Evolutionary conservation across 176 grass and related monocot genomes (phyloP).

Genomic region (Alopecurus myosuroides): DNA sequence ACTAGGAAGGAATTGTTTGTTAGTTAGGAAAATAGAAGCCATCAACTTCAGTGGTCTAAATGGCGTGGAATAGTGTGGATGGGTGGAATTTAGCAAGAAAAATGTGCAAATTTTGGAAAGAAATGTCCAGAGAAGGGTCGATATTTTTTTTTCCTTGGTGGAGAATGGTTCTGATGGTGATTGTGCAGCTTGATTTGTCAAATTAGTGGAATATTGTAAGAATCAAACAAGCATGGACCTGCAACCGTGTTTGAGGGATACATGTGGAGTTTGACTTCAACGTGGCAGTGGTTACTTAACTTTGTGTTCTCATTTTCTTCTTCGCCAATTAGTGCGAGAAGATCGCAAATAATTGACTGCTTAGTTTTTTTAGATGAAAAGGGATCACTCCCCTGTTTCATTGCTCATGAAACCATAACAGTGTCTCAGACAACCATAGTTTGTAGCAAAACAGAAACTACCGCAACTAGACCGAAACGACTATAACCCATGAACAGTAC

Average conservation of each 20-base stretch:
- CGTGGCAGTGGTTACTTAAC: conserved; percentile 13
- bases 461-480: too few species aligned
- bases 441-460: too few species aligned
- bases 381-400: too few species aligned
- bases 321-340: neutral
- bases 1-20: neutral
- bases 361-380: too few species aligned
- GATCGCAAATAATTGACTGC: neutral
- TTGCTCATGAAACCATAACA: too few species aligned
- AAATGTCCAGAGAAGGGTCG: conserved; percentile 9
- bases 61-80: neutral
- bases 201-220: neutral
- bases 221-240: conserved; percentile 12
- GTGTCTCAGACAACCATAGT: too few species aligned
- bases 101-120: neutral
- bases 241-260: conserved; percentile 15
- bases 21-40: neutral
- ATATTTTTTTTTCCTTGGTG: neutral
- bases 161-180: conserved; percentile 23
- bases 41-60: conserved; percentile 19
- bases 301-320: neutral
- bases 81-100: neutral
- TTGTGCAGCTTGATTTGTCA: conserved; percentile 8
- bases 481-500: too few species aligned
- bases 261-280: conserved; percentile 33